A percentile compares a stretch with the other conserved stretches of the same genome.
phyloP scores from a whole-genome alignment of 1,284 basidiomycete genomes.

The Vanrija sp. region DNA sequence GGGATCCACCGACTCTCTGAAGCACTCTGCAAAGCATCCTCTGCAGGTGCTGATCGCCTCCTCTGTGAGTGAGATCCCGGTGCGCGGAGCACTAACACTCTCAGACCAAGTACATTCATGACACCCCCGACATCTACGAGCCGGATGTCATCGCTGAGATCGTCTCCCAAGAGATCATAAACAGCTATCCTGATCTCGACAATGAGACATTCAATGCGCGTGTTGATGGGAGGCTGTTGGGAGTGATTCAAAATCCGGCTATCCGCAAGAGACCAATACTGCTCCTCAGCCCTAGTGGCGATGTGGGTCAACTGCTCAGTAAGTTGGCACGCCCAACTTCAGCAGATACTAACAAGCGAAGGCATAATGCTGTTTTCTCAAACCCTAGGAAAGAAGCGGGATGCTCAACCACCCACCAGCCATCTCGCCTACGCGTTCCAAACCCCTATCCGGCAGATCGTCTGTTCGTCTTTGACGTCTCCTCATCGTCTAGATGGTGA shows the following conservation, averaged over 20 bases:
- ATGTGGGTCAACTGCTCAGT: slow-evolving; percentile 33
- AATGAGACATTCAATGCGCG: background rate
- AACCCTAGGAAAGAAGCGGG: no score
- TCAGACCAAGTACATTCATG: slow-evolving; percentile 4
- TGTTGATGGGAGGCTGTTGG: slow-evolving; percentile 17
- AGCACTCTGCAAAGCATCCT: background rate
- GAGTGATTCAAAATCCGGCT: slow-evolving; percentile 10
- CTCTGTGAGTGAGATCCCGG: slow-evolving; percentile 11
- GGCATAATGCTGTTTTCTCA: no score
- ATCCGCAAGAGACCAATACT: slow-evolving; percentile 17
- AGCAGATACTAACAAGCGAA: no score
- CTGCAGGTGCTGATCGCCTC: slow-evolving; percentile 12
- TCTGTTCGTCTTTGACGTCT: background rate
- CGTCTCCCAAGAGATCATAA: slow-evolving; percentile 13
- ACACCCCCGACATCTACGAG: slow-evolving; percentile 6
- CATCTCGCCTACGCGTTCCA: background rate
- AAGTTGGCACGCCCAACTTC: background rate
- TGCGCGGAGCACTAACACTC: background rate
- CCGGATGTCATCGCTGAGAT: slow-evolving; percentile 1
- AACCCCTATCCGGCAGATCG: background rate
- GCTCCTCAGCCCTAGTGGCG: slow-evolving; percentile 28
- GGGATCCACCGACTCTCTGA: no score
- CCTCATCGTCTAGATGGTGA: background rate
- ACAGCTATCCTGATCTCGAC: slow-evolving; percentile 10
- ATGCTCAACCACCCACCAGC: no score